A percentile compares a stretch with the other conserved stretches of the same genome.
Evolutionary conservation across 2,329 filamentous ascomycete species (phyloP).

Genomic region (Blastomyces percursus): DNA sequence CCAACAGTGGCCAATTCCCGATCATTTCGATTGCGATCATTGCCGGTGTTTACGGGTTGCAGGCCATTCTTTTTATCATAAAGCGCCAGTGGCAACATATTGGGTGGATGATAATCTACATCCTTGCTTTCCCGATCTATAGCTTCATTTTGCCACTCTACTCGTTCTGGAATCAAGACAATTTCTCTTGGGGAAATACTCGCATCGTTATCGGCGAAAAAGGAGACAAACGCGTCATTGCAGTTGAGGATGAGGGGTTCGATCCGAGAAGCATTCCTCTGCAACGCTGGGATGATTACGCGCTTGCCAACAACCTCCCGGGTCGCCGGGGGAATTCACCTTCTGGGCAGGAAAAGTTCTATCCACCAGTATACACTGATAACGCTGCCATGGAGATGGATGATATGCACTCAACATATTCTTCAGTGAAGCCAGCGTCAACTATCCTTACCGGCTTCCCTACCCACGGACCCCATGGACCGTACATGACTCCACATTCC

Average conservation of each 20-base stretch:
- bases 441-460: slow-evolving; percentile 81
- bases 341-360: slow-evolving; percentile 52
- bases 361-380: slow-evolving; percentile 54
- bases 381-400: slow-evolving; percentile 82
- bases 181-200: slow-evolving; percentile 98
- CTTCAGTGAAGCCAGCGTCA: slow-evolving; percentile 72
- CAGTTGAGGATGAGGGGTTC: slow-evolving; percentile 70
- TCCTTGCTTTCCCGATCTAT: slow-evolving; percentile 90
- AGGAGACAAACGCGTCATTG: slow-evolving; percentile 80
- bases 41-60: slow-evolving; percentile 85
- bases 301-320: slow-evolving; percentile 71
- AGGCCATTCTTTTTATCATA: slow-evolving; percentile 90
- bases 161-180: slow-evolving; percentile 99
- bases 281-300: slow-evolving; percentile 97
- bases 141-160: slow-evolving; percentile 85
- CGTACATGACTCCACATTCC: slow-evolving; percentile 74
- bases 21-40: slow-evolving; percentile 80
- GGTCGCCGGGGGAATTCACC: slow-evolving; percentile 65
- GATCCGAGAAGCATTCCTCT: slow-evolving; percentile 88
- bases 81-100: slow-evolving; percentile 98
- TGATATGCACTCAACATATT: slow-evolving; percentile 94
- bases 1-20: slow-evolving; percentile 62
- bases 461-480: slow-evolving; percentile 44
- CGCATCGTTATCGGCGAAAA: slow-evolving; percentile 94
- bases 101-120: slow-evolving; percentile 99